These are phyloP conservation scores for Aspergillus fischeri DNA, from an alignment of 2,329 filamentous ascomycete species.

Conservation along the genomic window DNA sequence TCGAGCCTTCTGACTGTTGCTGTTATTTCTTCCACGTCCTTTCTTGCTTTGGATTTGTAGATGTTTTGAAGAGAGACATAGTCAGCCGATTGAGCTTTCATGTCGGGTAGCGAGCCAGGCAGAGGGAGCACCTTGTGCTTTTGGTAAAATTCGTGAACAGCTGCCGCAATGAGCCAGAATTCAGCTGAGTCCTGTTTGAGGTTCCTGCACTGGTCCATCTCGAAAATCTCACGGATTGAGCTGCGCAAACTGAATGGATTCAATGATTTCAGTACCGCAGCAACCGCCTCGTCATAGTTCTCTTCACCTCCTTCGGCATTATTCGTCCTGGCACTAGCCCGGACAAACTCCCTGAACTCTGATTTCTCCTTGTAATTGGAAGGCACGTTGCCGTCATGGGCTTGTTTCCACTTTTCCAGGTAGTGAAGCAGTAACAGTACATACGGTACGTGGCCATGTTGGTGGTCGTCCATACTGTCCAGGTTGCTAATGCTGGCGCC, in stretches of 20 bases:
- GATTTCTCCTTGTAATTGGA: conserved; percentile 79
- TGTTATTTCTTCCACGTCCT: conserved; percentile 72
- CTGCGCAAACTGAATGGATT: conserved; percentile 63
- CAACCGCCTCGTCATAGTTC: conserved; percentile 90
- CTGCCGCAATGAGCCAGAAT: conserved; percentile 87
- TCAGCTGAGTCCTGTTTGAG: conserved; percentile 50
- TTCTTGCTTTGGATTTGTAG: conserved; percentile 82
- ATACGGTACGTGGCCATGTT: conserved; percentile 90
- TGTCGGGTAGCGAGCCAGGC: conserved; percentile 85
- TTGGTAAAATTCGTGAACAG: conserved; percentile 71
- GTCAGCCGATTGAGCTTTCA: conserved; percentile 89
- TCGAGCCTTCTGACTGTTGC: conserved; percentile 58
- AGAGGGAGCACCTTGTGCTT: conserved; percentile 73
- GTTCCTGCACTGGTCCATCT: conserved; percentile 57
- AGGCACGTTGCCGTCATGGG: conserved; percentile 65
- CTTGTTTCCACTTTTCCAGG: conserved; percentile 71
- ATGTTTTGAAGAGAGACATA: conserved; percentile 90
- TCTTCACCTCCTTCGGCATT: conserved; percentile 87
- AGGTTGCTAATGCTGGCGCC: conserved; percentile 62
- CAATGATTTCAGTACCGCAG: conserved; percentile 83
- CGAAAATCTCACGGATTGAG: conserved; percentile 72
- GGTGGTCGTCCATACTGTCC: conserved; percentile 66
- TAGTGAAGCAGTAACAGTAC: conserved; percentile 78
- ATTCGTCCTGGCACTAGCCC: conserved; percentile 62
- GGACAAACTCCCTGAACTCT: conserved; percentile 70